Evolutionary conservation across 768 basidiomycete species (phyloP).

Genomic region (Calocera viscosa): DNA sequence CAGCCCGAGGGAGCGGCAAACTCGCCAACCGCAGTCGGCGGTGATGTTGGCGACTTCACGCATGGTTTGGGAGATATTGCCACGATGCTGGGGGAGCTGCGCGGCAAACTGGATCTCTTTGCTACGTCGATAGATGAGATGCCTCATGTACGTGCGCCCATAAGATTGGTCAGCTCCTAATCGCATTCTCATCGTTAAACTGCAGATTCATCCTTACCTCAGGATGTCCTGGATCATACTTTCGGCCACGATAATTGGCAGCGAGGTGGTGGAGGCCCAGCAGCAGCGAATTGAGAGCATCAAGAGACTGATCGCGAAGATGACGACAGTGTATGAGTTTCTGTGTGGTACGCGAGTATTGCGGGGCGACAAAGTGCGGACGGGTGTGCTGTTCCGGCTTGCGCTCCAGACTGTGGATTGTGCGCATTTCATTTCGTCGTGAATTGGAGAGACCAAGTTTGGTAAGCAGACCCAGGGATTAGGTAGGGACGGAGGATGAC

Average conservation of each 20-base stretch:
- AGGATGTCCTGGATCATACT: not conserved
- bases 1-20: not conserved
- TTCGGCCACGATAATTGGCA: no score
- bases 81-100: not conserved
- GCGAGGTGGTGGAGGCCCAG: no score
- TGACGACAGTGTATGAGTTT: no score
- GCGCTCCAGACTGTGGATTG: not conserved
- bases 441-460: not conserved
- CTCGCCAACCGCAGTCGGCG: not conserved
- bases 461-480: not conserved
- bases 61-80: not conserved
- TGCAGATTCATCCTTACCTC: not conserved
- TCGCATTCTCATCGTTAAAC: not conserved
- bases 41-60: not conserved
- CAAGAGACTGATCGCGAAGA: no score
- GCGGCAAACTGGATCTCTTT: not conserved
- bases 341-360: not conserved
- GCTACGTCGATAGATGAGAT: not conserved
- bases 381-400: not conserved
- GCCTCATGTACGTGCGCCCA: not conserved
- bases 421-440: not conserved
- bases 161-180: not conserved
- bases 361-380: not conserved
- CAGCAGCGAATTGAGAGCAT: no score
- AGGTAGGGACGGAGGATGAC: not conserved